A percentile compares a stretch with the other conserved stretches of the same genome.
These are phyloP conservation scores for Fusarium sp. DNA, from an alignment of 2,329 filamentous ascomycete genomes.

Conservation along the genomic window DNA sequence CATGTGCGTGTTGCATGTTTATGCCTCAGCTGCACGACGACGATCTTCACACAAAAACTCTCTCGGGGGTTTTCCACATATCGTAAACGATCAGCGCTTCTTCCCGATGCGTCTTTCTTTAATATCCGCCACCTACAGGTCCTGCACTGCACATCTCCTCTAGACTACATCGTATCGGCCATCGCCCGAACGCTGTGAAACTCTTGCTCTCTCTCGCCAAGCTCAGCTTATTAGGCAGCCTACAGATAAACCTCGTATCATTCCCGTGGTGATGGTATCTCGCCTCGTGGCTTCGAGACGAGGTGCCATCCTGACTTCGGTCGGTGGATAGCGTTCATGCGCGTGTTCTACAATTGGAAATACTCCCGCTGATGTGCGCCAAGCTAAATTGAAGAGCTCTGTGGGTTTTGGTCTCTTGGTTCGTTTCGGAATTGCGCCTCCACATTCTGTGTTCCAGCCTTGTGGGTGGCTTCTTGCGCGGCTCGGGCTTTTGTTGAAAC, in stretches of 20 bases:
- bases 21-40: slow-evolving; percentile 34
- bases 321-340: slow-evolving; percentile 26
- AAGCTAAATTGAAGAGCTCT: slow-evolving; percentile 21
- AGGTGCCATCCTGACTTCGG: slow-evolving; percentile 34
- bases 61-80: slow-evolving; percentile 27
- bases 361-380: slow-evolving; percentile 17
- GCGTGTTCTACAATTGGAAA: slow-evolving; percentile 24
- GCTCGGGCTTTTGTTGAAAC: not conserved
- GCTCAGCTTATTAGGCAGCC: slow-evolving; percentile 16
- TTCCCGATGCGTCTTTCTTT: slow-evolving; percentile 14
- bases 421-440: slow-evolving; percentile 24
- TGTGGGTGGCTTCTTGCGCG: slow-evolving; percentile 20
- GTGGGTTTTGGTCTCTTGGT: not conserved
- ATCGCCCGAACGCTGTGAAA: slow-evolving; percentile 39
- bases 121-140: slow-evolving; percentile 3
- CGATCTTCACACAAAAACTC: slow-evolving; percentile 28
- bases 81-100: slow-evolving; percentile 31
- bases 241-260: slow-evolving; percentile 29
- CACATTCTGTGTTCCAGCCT: slow-evolving; percentile 37
- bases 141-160: slow-evolving; percentile 3
- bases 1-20: slow-evolving; percentile 11
- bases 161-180: slow-evolving; percentile 29
- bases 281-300: slow-evolving; percentile 14
- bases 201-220: not conserved
- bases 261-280: not conserved